Evolutionary conservation across 495 filamentous ascomycete species (phyloP).

Genomic region (Evansstolkia leycettana): DNA sequence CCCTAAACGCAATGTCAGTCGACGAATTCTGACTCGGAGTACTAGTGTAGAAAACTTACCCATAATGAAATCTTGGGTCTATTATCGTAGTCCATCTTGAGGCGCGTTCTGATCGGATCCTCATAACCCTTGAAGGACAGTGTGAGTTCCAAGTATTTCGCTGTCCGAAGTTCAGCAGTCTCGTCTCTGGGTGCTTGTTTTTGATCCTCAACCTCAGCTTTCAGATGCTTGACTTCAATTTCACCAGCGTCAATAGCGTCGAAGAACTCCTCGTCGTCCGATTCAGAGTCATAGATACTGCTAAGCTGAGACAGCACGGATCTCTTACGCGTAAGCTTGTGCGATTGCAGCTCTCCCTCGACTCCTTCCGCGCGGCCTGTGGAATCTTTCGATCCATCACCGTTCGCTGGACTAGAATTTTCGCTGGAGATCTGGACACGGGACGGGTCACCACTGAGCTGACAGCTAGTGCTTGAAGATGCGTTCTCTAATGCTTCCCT

Average conservation of each 20-base stretch:
- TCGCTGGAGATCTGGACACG: conserved; percentile 8
- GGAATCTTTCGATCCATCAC: not conserved
- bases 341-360: conserved; percentile 5
- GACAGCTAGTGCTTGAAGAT: conserved; percentile 30
- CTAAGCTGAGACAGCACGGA: conserved; percentile 22
- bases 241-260: conserved; percentile 92
- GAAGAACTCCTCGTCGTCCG: conserved; percentile 91
- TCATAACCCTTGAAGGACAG: conserved; percentile 85
- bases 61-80: conserved; percentile 89
- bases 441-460: conserved; percentile 20
- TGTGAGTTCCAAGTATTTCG: conserved; percentile 45
- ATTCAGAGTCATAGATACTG: conserved; percentile 62
- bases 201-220: conserved; percentile 32
- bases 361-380: not conserved
- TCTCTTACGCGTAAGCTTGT: conserved; percentile 14
- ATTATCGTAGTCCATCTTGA: conserved; percentile 88
- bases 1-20: conserved; percentile 38
- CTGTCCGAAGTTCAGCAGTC: conserved; percentile 33
- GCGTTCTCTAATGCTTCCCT: conserved; percentile 69
- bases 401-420: conserved; percentile 1
- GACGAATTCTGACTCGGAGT: not conserved
- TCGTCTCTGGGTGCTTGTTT: conserved; percentile 29
- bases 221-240: conserved; percentile 60
- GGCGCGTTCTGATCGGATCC: conserved; percentile 58
- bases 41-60: conserved; percentile 42